Evolutionary conservation across 2,329 filamentous ascomycete genomes (phyloP), one percentile per base, ranked within the genome.

Genomic region (Aspergillus sp.): DNA sequence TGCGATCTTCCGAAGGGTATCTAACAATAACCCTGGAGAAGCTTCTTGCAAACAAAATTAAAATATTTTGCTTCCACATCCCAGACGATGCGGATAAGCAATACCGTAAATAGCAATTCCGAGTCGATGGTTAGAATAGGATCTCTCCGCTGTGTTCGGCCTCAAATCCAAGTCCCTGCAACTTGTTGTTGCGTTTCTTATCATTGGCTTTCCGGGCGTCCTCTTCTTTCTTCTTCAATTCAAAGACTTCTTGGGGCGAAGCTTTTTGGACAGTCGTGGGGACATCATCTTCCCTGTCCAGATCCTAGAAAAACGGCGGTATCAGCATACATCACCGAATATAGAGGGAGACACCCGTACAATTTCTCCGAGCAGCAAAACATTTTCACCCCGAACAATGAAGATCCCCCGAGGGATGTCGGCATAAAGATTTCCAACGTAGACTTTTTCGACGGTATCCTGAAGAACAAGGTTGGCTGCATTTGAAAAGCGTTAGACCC

Each of bases 381-480:
- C 93, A 66, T 98, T 98, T 72, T 98, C 93, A 54, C 93, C 93
- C 46, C 93, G 79, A 37, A 98, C 88, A 31, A 97, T 79, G 71
- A 93, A 97, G 50, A 95, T 82, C 39, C 93, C 93, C 45, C 89
- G 82, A 8, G 82, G 76, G 47, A 95, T 80, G 65, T 98, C 93
- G 48, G 89, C 88, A 64, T 89, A 97, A 40, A 94, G 61, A 43
- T 79, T 70, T 64, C 79, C 62, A 11, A 83, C 82, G 64, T 91
- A 96, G 56, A 95, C 81, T 45, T 93, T 82, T 71, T 98, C 93
- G 52, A 88, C 77, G 27, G 93, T 96, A 57, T 90, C 88, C 69
- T 96, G 90, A 40, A 98, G 82, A 49, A 97, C 89, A 47, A 98
- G 78, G 67, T 98, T 98, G 56, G 90, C 91, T 95, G 61, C 32